A percentile compares a stretch with the other conserved stretches of the same genome.
Evolutionary conservation across 768 basidiomycete genomes (phyloP).

Genomic region (Gymnopilus junonius): DNA sequence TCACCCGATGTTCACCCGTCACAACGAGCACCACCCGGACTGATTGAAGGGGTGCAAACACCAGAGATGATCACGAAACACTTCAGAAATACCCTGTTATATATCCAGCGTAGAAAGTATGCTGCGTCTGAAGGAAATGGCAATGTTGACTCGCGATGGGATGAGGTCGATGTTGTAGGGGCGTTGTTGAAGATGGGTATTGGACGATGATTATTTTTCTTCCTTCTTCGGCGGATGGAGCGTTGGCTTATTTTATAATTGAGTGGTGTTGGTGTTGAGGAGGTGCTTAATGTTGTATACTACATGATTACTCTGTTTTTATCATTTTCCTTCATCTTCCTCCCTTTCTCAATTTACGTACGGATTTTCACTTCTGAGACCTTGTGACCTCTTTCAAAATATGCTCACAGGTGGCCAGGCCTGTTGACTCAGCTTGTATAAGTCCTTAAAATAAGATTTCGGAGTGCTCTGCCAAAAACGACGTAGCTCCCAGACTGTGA

Average conservation of each 20-base stretch:
- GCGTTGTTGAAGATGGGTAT: slow-evolving; percentile 91
- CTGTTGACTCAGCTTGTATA: too few species aligned
- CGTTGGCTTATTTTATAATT: background rate
- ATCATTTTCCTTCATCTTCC: background rate
- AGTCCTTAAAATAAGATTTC: too few species aligned
- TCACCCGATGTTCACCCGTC: slow-evolving; percentile 89
- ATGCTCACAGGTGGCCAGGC: background rate
- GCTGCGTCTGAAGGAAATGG: slow-evolving; percentile 42
- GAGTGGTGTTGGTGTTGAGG: background rate
- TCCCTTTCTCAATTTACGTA: background rate
- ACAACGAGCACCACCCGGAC: slow-evolving; percentile 83
- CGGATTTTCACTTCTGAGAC: background rate
- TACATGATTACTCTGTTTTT: slow-evolving; percentile 3
- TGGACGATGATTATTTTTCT: slow-evolving; percentile 42
- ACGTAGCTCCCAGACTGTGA: too few species aligned
- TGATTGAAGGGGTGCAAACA: slow-evolving; percentile 90
- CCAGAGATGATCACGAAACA: slow-evolving; percentile 94
- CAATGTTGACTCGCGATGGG: slow-evolving; percentile 65
- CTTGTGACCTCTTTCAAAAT: background rate
- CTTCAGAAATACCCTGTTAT: slow-evolving; percentile 87
- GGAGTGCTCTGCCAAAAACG: too few species aligned
- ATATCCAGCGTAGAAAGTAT: slow-evolving; percentile 80
- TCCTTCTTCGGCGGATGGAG: background rate
- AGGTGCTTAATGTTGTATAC: slow-evolving; percentile 8
- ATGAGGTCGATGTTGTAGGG: slow-evolving; percentile 87